Percentiles rank a stretch among this genome's conserved stretches.
These are phyloP conservation scores for Phlyctochytrium planicorne DNA, from an alignment of 192 early-diverging fungal species.

Conservation along the genomic window DNA sequence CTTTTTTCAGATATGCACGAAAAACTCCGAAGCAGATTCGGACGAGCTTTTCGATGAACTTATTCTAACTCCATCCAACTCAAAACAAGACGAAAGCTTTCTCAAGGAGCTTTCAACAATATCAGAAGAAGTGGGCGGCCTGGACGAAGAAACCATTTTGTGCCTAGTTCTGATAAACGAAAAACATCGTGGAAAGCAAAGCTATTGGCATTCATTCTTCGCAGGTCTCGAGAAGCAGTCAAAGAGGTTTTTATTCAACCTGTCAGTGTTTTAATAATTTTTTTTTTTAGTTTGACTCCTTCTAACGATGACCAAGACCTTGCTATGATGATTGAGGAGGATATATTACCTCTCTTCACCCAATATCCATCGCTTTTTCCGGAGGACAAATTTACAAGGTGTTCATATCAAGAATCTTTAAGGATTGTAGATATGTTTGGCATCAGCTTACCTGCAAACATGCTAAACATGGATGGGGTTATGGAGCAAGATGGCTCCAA, in stretches of 20 bases:
- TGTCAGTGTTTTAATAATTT: neutral
- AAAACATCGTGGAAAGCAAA: neutral
- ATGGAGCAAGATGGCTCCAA: no score
- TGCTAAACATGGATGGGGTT: no score
- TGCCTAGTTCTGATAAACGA: conserved; percentile 30
- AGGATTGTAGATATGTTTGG: no score
- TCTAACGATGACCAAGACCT: neutral
- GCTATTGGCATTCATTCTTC: conserved; percentile 6
- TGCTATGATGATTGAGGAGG: neutral
- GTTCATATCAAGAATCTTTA: no score
- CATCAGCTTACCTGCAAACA: no score
- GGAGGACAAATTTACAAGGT: no score
- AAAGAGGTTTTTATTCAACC: neutral
- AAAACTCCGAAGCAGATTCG: neutral
- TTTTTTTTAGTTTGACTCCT: neutral
- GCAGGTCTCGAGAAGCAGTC: neutral
- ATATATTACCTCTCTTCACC: neutral
- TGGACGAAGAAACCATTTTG: conserved; percentile 39
- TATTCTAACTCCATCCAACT: conserved; percentile 4
- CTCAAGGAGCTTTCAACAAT: conserved; percentile 8
- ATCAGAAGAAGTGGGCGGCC: conserved; percentile 5
- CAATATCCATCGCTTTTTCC: neutral
- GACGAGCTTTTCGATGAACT: neutral
- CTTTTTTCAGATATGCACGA: neutral
- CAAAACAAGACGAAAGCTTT: conserved; percentile 9